Evolutionary conservation across 306 rosid species (phyloP), one percentile per base, ranked within the genome.

Genomic region (Cucumis cinereus): DNA sequence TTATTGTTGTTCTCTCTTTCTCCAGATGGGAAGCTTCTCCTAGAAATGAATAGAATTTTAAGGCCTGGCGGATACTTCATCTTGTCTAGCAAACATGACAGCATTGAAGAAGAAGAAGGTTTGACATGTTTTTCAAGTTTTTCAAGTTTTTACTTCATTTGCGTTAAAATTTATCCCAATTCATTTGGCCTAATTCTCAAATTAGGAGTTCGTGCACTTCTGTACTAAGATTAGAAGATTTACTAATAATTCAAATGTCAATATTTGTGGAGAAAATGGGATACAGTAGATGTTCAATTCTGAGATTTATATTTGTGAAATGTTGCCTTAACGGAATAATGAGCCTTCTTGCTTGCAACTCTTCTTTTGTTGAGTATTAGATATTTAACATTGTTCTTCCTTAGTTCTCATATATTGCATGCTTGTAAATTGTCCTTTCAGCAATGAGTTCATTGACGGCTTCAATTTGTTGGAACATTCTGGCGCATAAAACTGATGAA

Each of bases 91-190:
- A 91, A 85, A 85, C 95, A 89, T 60, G 93, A 89, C 74, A 82
- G 81, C 82, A 84, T 88, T 57, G 98, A 94, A 89, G 95, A 80
- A 63, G 97, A 87, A 85, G 97, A 91, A 94, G 98, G 98, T 92
- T 79, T 76, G 80, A 59, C 81, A 73, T 23, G 58, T 35, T 74
- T 6, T 22, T 15, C 12, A 15, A 55, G 58, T 35, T 74, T 6
- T 22, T 15, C 12, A 15, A 55, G 64, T 33, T 55, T 56, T 49
- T 24, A 9, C 74, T 20, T 50, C 17, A 11, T 6, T 36, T 68
- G 0, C 23, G 2, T 41, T 68, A 9, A n/a, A 69, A n/a, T 38
- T 23, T 69, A 23, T 69, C 40, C 13, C 38, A 45, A 23, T 43
- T 68, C 55, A 68, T 43, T 69, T 40, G 15, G 16, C 28, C n/a